These are phyloP conservation scores for Backusella mclennaniae DNA, from an alignment of 192 early-diverging fungal species.

Conservation along the genomic window DNA sequence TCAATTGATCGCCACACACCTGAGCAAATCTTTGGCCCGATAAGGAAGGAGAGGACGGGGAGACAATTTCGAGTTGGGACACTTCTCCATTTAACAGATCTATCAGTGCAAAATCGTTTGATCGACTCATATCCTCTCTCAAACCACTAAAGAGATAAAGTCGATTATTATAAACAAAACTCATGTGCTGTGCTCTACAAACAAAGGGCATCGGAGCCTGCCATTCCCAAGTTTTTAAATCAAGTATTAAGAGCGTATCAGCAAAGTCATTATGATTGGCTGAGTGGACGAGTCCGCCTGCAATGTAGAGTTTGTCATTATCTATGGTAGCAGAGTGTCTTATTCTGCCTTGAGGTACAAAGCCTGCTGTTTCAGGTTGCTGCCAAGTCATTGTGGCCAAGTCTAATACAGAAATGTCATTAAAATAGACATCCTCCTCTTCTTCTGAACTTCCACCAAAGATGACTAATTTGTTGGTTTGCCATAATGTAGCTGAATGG, in stretches of 20 bases:
- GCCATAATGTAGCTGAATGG: slow-evolving; percentile 61
- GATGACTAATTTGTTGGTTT: slow-evolving; percentile 54
- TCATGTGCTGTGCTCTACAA: slow-evolving; percentile 50
- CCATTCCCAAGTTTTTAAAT: slow-evolving; percentile 60
- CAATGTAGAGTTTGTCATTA: slow-evolving; percentile 62
- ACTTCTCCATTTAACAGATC: slow-evolving; percentile 43
- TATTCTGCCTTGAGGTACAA: slow-evolving; percentile 48
- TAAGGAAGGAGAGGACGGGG: slow-evolving; percentile 49
- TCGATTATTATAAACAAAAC: slow-evolving; percentile 51
- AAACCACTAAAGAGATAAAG: slow-evolving; percentile 64
- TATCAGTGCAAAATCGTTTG: slow-evolving; percentile 51
- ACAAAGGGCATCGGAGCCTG: slow-evolving; percentile 52
- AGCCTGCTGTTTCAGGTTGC: slow-evolving; percentile 47
- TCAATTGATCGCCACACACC: slow-evolving; percentile 56
- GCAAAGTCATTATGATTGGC: slow-evolving; percentile 20
- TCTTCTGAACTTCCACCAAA: slow-evolving; percentile 56
- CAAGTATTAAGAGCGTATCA: slow-evolving; percentile 43
- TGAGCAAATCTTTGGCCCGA: slow-evolving; percentile 63
- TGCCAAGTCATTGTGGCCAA: slow-evolving; percentile 59
- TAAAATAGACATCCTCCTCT: slow-evolving; percentile 49
- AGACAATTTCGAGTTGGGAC: slow-evolving; percentile 48
- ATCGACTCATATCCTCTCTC: slow-evolving; percentile 55
- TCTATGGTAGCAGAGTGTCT: slow-evolving; percentile 63
- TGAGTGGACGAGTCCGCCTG: slow-evolving; percentile 43
- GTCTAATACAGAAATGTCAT: slow-evolving; percentile 61